Percentiles rank a stretch among this genome's conserved stretches.
phyloP scores from a whole-genome alignment of 2,329 filamentous ascomycete genomes.

The Penicillium sp. region DNA sequence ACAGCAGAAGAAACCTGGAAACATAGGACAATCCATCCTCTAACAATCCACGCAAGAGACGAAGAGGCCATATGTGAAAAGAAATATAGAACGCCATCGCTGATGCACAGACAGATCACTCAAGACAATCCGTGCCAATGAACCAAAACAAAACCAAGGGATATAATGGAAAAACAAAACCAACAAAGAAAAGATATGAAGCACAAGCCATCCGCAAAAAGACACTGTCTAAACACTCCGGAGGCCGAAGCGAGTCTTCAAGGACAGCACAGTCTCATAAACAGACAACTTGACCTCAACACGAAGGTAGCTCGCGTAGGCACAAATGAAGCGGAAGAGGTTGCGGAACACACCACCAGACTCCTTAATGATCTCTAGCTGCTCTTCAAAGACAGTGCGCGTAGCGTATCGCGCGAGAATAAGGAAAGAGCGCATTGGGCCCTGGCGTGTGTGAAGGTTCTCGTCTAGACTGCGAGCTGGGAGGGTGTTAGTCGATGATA shows the following conservation, averaged over 20 bases:
- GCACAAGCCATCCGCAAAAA: not conserved
- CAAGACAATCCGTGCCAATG: slow-evolving; percentile 22
- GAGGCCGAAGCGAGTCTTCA: slow-evolving; percentile 52
- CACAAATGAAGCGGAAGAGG: slow-evolving; percentile 49
- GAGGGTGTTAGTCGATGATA: slow-evolving; percentile 4
- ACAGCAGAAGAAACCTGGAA: not conserved
- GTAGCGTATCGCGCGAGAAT: slow-evolving; percentile 64
- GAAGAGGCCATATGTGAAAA: slow-evolving; percentile 1
- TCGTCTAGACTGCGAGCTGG: slow-evolving; percentile 82
- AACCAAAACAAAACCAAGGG: slow-evolving; percentile 1
- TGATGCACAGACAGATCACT: slow-evolving; percentile 28
- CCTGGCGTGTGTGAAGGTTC: slow-evolving; percentile 59
- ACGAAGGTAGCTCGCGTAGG: slow-evolving; percentile 53
- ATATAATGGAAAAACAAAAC: slow-evolving; percentile 15
- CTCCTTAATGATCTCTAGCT: slow-evolving; percentile 51
- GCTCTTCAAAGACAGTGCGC: slow-evolving; percentile 60
- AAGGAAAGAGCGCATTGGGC: slow-evolving; percentile 60
- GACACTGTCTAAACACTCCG: slow-evolving; percentile 7
- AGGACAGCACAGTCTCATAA: slow-evolving; percentile 57
- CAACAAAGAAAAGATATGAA: not conserved
- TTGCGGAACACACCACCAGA: slow-evolving; percentile 53
- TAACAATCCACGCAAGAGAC: not conserved
- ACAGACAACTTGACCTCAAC: slow-evolving; percentile 57
- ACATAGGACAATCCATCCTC: not conserved
- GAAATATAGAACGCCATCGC: slow-evolving; percentile 26